Evolutionary conservation across 257 asterid species (phyloP).

Genomic region (Datura wrightii): DNA sequence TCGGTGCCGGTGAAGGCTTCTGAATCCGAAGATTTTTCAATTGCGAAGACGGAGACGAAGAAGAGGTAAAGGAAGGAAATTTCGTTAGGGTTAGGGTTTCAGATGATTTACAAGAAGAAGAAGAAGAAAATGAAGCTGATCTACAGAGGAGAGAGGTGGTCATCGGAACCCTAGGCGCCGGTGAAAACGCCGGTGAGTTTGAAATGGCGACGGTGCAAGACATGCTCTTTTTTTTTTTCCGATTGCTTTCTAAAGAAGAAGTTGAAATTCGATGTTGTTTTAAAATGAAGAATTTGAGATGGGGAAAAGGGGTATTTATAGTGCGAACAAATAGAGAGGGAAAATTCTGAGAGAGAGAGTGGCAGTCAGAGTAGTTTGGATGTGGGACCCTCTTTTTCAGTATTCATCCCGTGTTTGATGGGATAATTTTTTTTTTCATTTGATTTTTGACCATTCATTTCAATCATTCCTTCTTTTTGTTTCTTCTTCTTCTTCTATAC

Average conservation of each 20-base stretch:
- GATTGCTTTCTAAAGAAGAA: conserved; percentile 26
- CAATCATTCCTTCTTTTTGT: neutral
- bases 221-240: conserved; percentile 32
- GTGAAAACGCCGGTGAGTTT: conserved; percentile 66
- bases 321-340: neutral
- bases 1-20: conserved; percentile 47
- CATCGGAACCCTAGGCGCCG: conserved; percentile 32
- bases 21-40: conserved; percentile 55
- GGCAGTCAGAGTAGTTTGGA: conserved; percentile 37
- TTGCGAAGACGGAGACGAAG: conserved; percentile 52
- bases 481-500: too few relatives aligned
- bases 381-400: conserved; percentile 25
- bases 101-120: conserved; percentile 36
- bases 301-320: conserved; percentile 33
- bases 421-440: neutral
- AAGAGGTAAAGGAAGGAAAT: conserved; percentile 34
- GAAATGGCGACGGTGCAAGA: conserved; percentile 62
- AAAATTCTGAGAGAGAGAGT: neutral
- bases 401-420: conserved; percentile 37
- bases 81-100: conserved; percentile 7
- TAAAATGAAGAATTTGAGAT: neutral
- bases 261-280: conserved; percentile 31
- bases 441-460: conserved; percentile 28
- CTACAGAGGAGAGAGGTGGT: conserved; percentile 37
- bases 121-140: conserved; percentile 41